Conservation (phyloP, 148 eudicot genomes). For the Agrostemma githago region DNA sequence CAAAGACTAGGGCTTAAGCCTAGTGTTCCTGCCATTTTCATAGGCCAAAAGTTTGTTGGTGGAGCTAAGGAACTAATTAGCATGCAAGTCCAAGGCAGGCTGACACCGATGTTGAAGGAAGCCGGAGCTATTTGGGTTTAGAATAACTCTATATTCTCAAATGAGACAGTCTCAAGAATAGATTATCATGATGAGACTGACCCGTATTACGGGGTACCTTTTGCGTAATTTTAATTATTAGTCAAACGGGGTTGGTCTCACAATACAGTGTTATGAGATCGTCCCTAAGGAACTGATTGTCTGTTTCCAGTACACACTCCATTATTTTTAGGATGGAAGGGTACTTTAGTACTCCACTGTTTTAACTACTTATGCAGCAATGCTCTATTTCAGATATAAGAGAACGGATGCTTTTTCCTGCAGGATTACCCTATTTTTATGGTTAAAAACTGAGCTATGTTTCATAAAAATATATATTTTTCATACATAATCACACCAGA, state of each 20-base stretch:
- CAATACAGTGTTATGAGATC: background rate
- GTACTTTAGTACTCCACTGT: background rate
- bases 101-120: conserved; percentile 42
- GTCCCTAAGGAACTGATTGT: background rate
- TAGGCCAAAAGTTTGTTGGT: conserved; percentile 56
- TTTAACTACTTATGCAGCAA: background rate
- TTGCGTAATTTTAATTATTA: too few relatives aligned
- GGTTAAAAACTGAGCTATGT: background rate
- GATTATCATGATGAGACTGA: too few relatives aligned
- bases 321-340: background rate
- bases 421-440: background rate
- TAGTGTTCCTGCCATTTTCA: conserved; percentile 56
- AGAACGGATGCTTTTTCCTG: background rate
- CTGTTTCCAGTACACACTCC: background rate
- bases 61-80: conserved; percentile 66
- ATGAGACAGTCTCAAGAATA: background rate
- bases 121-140: conserved; percentile 61
- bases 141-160: conserved; percentile 16
- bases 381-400: background rate
- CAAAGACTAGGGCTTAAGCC: conserved; percentile 38
- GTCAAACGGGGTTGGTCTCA: background rate
- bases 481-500: background rate
- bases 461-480: background rate
- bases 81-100: conserved; percentile 54
- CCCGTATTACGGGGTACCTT: background rate